Evolutionary conservation across 352 stramenopile species (phyloP), one percentile per base, ranked within the genome.

Genomic region (Pythium rhizo-oryzae): DNA sequence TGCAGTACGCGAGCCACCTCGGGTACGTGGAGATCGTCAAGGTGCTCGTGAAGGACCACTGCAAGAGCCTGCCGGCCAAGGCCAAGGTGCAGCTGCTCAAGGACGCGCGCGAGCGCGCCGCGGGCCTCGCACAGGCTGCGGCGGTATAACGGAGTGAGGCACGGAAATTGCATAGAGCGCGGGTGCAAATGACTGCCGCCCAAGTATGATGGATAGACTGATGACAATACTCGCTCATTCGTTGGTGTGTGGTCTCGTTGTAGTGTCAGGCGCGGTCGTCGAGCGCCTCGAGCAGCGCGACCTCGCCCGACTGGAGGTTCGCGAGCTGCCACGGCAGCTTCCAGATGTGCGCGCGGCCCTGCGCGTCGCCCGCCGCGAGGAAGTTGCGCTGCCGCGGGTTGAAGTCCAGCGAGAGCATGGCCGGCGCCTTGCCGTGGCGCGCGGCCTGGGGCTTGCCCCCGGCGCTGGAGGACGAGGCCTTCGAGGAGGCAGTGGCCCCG

Each of bases 371-470:
- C 7, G 78, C 79, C 1, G 84, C 89, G 33, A 96, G n/a, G 39
- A 96, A 94, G 56, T 95, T 94, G 37, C 89, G 81, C 60, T 95
- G 89, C 9, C 84, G 75, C 15, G 84, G 83, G 46, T 96, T 96
- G 59, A 96, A 96, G 44, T 92, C 79, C 8, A 93, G 59, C 0
- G 78, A 58, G 53, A 91, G 87, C 75, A 93, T 81, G 1, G 75
- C 63, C n/a, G 73, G 30, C 11, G 33, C 43, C 37, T 63, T 64
- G 41, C 41, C 15, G 9, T 19, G 15, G 37, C 9, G 11, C 37
- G 37, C 9, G 11, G 37, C 37, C 37, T 4, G 1, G 37, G 37
- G 4, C 37, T 43, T 43, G 11, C 37, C 37, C 1, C 11, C 37
- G 3, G 15, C 37, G 28, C 28, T 33, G 28, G 62, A 69, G 0